Evolutionary conservation across 2,329 filamentous ascomycete species (phyloP).

Genomic region (Colletotrichum tropicale): DNA sequence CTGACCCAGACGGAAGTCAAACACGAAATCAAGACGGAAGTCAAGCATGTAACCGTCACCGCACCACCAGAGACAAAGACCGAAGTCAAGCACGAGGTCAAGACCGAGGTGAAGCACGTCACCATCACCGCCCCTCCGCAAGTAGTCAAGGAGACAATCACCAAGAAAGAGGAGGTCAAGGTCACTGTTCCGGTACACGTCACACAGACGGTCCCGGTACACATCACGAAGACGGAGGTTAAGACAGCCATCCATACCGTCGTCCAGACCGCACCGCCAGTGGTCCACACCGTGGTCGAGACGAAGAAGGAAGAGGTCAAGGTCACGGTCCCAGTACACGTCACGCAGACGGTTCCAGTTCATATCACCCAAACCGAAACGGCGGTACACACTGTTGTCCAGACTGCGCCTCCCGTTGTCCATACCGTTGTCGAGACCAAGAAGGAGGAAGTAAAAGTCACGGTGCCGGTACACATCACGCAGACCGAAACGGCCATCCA

Average conservation of each 20-base stretch:
- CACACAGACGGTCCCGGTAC: not conserved
- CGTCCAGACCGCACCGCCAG: not conserved
- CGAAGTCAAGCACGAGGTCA: not conserved
- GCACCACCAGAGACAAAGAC: not conserved
- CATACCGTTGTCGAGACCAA: not conserved
- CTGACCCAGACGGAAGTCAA: not conserved
- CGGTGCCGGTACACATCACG: not conserved
- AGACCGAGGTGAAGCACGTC: not conserved
- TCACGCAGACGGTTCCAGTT: not conserved
- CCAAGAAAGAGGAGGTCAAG: not conserved
- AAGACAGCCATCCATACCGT: not conserved
- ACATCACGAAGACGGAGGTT: not conserved
- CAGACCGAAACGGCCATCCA: not conserved
- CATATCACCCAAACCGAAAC: not conserved
- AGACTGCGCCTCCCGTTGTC: not conserved
- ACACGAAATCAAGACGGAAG: not conserved
- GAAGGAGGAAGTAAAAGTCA: not conserved
- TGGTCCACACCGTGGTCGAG: not conserved
- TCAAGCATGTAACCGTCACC: not conserved
- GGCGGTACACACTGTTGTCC: not conserved
- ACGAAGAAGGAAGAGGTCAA: not conserved
- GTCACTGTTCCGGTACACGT: not conserved
- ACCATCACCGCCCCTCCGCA: not conserved
- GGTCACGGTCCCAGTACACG: not conserved
- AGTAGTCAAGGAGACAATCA: not conserved